Conservation (phyloP, 108 stramenopile species). For the Nannochloropsis gaditana region DNA sequence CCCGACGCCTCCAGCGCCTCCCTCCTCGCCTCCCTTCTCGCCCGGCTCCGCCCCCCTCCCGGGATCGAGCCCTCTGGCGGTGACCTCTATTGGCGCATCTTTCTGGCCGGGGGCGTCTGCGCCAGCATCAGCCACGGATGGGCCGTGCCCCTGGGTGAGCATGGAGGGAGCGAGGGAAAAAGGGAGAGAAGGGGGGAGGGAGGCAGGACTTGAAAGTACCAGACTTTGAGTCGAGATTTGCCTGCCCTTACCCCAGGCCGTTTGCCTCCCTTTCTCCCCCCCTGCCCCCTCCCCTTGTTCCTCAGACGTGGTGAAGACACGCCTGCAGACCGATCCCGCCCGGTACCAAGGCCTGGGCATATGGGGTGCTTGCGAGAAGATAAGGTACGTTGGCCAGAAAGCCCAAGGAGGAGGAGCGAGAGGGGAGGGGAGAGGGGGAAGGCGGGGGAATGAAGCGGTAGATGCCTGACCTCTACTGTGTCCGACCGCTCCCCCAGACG, state of each 20-base stretch:
- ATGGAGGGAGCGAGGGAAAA: not conserved
- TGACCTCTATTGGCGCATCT: not conserved
- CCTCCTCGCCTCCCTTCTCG: not conserved
- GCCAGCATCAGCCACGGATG: not conserved
- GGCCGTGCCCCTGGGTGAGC: not conserved
- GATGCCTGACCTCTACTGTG: not conserved
- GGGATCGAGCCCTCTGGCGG: not conserved
- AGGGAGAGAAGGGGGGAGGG: not conserved
- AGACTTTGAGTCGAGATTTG: too few species aligned
- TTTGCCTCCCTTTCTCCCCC: not conserved
- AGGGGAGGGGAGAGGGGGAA: not conserved
- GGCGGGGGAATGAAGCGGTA: not conserved
- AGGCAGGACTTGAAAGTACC: not conserved
- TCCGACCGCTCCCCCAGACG: not conserved
- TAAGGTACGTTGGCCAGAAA: not conserved
- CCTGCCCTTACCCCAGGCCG: too few species aligned
- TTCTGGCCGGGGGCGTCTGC: not conserved
- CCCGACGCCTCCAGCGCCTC: not conserved
- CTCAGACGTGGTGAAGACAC: conserved; percentile 78
- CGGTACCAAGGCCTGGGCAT: conserved; percentile 48
- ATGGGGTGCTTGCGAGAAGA: not conserved
- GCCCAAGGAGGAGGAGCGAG: not conserved
- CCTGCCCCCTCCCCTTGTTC: not conserved
- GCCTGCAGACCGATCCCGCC: conserved; percentile 66
- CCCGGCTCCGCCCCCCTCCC: not conserved